Conservation (phyloP, 345 rosid species). For the Pseudoturritis turrita region DNA sequence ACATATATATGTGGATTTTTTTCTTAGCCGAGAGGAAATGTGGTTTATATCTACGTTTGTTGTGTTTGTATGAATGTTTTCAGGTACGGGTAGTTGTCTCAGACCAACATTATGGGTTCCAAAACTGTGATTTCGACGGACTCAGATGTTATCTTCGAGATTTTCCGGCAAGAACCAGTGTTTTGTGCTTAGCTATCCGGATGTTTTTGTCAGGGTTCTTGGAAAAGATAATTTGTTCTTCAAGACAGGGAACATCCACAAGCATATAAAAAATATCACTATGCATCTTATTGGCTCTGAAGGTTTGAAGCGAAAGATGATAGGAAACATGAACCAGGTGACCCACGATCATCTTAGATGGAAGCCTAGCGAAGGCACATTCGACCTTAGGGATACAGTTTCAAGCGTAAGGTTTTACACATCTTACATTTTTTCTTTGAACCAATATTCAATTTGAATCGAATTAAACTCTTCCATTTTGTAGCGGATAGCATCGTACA, state of each 20-base stretch:
- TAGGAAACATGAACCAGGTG: conserved; percentile 9
- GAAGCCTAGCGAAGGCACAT: conserved; percentile 18
- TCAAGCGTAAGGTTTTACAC: background rate
- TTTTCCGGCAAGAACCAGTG: conserved; percentile 35
- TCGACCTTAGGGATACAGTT: conserved; percentile 25
- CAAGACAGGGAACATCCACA: conserved; percentile 22
- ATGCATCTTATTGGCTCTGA: conserved; percentile 28
- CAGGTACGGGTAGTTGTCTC: conserved; percentile 41
- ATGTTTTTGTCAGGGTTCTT: conserved; percentile 22
- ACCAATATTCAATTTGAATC: background rate
- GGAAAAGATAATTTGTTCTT: conserved; percentile 20
- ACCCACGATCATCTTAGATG: background rate
- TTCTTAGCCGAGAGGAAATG: background rate
- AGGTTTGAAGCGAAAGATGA: conserved; percentile 6
- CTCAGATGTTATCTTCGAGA: conserved; percentile 24
- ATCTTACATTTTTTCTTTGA: background rate
- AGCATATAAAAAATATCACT: conserved; percentile 25
- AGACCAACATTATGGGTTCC: conserved; percentile 29
- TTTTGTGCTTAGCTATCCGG: conserved; percentile 23
- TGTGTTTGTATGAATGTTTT: background rate
- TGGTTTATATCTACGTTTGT: background rate
- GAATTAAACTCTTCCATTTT: background rate
- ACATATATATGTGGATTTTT: too few relatives aligned
- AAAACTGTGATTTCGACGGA: conserved; percentile 34
- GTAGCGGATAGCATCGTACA: conserved; percentile 30